Percentiles rank a stretch among this genome's conserved stretches.
phyloP scores from a whole-genome alignment of 2,329 filamentous ascomycete genomes.

The Exophiala lecanii-corni region DNA sequence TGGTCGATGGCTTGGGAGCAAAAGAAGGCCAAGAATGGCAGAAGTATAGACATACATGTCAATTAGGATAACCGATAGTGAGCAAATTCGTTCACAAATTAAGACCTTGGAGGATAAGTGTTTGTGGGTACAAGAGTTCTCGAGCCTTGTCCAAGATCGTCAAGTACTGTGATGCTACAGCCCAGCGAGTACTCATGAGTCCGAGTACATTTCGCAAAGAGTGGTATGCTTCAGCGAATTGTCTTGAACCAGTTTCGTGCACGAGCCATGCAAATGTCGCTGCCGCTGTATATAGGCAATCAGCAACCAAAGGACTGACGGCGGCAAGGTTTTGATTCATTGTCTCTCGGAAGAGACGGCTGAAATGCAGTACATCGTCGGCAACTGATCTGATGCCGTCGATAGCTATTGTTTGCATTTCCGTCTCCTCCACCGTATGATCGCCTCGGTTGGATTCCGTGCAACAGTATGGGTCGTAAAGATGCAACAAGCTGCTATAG shows the following conservation, averaged over 20 bases:
- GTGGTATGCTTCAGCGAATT: conserved; percentile 19
- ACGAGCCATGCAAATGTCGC: conserved; percentile 33
- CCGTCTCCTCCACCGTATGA: conserved; percentile 31
- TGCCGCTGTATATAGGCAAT: conserved; percentile 34
- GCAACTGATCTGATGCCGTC: conserved; percentile 22
- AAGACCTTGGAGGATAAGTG: too few species aligned
- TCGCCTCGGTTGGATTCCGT: conserved; percentile 28
- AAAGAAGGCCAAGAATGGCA: too few species aligned
- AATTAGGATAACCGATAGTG: too few species aligned
- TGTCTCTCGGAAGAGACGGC: conserved; percentile 8
- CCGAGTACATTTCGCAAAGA: conserved; percentile 19
- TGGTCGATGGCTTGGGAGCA: conserved; percentile 32
- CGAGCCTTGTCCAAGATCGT: conserved; percentile 22
- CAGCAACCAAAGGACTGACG: conserved; percentile 27
- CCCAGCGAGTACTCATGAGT: conserved; percentile 24
- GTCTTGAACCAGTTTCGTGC: conserved; percentile 29
- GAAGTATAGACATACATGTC: too few species aligned
- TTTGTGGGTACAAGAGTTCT: conserved; percentile 16
- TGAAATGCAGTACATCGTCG: conserved; percentile 22
- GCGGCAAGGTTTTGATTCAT: conserved; percentile 18
- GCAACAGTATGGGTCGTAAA: conserved; percentile 33
- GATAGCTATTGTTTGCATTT: conserved; percentile 34
- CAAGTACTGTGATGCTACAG: conserved; percentile 26
- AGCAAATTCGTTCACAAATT: too few species aligned
- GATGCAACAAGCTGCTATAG: conserved; percentile 30